A percentile compares a stretch with the other conserved stretches of the same genome.
These are phyloP conservation scores for Agapanthus africanus DNA, from an alignment of 106 monocot species.

Conservation along the genomic window DNA sequence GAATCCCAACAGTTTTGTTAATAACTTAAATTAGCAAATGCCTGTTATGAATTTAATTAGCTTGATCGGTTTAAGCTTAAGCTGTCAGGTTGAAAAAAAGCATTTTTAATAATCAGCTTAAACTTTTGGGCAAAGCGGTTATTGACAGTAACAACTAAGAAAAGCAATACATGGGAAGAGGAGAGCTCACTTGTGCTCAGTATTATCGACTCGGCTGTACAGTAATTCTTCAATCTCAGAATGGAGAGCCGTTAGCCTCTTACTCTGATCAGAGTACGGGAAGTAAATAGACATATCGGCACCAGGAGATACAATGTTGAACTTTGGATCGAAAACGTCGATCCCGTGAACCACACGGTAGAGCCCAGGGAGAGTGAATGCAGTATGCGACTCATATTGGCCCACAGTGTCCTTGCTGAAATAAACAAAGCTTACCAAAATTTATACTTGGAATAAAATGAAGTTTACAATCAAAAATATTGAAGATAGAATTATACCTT, in stretches of 20 bases:
- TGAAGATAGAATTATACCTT: constrained; percentile 26
- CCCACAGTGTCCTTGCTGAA: constrained; percentile 79
- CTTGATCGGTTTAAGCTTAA: no score
- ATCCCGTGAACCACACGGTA: constrained; percentile 81
- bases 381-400: constrained; percentile 72
- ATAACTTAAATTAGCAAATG: neutral
- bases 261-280: constrained; percentile 45
- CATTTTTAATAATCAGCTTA: no score
- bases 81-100: no score
- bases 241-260: constrained; percentile 60
- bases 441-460: neutral
- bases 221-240: constrained; percentile 62
- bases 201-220: constrained; percentile 40
- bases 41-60: no score
- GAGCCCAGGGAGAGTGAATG: constrained; percentile 68
- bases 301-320: constrained; percentile 79
- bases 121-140: no score
- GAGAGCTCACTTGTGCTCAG: constrained; percentile 48
- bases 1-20: neutral
- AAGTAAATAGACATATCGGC: constrained; percentile 81
- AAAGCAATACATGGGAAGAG: neutral
- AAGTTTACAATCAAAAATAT: neutral
- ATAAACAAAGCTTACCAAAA: neutral
- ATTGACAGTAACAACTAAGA: no score
- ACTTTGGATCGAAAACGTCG: constrained; percentile 74